A percentile compares a stretch with the other conserved stretches of the same genome.
These are phyloP conservation scores for Arthrobotrys conoides DNA, from an alignment of 2,329 filamentous ascomycete species.

Conservation along the genomic window DNA sequence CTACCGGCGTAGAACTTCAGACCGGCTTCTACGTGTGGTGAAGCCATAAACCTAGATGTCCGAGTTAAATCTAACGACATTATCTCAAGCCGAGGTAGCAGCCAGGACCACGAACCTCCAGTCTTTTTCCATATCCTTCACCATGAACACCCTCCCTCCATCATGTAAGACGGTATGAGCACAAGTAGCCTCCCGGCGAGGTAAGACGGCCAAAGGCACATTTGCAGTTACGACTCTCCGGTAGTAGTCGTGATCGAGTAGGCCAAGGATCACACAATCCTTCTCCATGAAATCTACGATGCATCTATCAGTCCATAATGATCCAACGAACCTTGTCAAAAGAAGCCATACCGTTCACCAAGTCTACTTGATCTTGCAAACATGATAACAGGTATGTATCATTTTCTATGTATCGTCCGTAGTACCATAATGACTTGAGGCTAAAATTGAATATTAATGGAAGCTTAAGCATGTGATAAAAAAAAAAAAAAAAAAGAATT, in stretches of 20 bases:
- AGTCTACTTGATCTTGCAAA: conserved; percentile 68
- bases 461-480: background rate
- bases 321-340: no score
- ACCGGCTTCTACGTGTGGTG: conserved; percentile 61
- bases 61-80: conserved; percentile 66
- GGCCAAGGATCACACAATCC: conserved; percentile 69
- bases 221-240: conserved; percentile 68
- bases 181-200: conserved; percentile 69
- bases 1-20: conserved; percentile 66
- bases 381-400: conserved; percentile 68
- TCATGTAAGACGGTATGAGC: conserved; percentile 68
- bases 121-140: conserved; percentile 68
- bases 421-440: conserved; percentile 69
- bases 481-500: background rate
- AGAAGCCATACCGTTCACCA: conserved; percentile 63
- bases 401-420: conserved; percentile 67
- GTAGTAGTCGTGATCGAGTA: conserved; percentile 68
- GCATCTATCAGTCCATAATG: background rate
- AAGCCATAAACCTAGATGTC: conserved; percentile 63
- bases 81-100: no score
- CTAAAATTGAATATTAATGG: conserved; percentile 10
- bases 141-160: conserved; percentile 67
- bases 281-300: conserved; percentile 68
- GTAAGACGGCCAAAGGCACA: conserved; percentile 68
- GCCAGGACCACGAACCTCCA: conserved; percentile 67